These are phyloP conservation scores for Laguncularia racemosa DNA, from an alignment of 345 rosid genomes.

Conservation along the genomic window DNA sequence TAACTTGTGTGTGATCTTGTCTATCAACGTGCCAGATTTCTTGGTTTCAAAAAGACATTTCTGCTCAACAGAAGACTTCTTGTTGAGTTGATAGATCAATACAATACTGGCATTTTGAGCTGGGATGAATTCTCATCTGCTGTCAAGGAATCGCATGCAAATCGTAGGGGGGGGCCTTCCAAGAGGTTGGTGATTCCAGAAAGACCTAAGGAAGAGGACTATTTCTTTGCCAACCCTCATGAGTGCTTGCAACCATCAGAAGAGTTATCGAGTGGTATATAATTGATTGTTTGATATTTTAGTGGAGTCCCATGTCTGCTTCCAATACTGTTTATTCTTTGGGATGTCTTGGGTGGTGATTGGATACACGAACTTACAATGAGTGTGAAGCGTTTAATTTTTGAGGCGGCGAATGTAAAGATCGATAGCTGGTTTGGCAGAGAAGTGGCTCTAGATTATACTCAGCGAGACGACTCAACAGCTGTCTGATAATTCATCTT, in stretches of 20 bases:
- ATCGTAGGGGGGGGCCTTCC: slow-evolving; percentile 24
- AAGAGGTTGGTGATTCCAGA: slow-evolving; percentile 26
- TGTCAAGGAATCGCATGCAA: slow-evolving; percentile 23
- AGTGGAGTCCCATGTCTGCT: no score
- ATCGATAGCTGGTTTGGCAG: slow-evolving; percentile 1
- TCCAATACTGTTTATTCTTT: slow-evolving; percentile 13
- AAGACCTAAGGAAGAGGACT: slow-evolving; percentile 41
- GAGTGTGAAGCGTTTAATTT: slow-evolving; percentile 11
- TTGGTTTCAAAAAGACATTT: slow-evolving; percentile 28
- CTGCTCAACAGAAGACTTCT: slow-evolving; percentile 23
- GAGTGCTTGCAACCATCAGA: slow-evolving; percentile 30
- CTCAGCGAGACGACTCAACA: slow-evolving; percentile 1
- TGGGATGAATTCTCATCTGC: slow-evolving; percentile 28
- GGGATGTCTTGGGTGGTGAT: slow-evolving; percentile 15
- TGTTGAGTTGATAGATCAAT: slow-evolving; percentile 22
- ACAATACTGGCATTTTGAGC: slow-evolving; percentile 13
- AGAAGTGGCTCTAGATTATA: slow-evolving; percentile 12
- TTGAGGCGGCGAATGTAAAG: slow-evolving; percentile 7
- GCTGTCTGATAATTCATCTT: slow-evolving; percentile 12
- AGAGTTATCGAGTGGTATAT: slow-evolving; percentile 27
- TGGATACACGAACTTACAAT: slow-evolving; percentile 5
- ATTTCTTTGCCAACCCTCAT: slow-evolving; percentile 40
- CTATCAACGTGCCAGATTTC: slow-evolving; percentile 14
- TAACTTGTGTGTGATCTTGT: neutral
- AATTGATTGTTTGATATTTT: slow-evolving; percentile 12